These are phyloP conservation scores for Cotoneaster glaucophyllus DNA, from an alignment of 306 rosid genomes.

Conservation along the genomic window DNA sequence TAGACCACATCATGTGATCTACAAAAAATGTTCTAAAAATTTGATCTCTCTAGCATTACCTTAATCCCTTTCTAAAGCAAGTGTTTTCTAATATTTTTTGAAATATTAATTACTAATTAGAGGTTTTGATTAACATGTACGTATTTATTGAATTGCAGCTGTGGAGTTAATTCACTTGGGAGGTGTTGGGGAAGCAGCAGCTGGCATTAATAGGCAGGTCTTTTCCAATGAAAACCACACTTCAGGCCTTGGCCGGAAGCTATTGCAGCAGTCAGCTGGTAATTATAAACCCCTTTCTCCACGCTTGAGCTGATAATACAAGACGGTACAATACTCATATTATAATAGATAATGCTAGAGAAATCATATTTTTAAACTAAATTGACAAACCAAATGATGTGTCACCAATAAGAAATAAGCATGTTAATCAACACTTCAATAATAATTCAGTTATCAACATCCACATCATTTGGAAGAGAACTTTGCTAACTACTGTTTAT, in stretches of 20 bases:
- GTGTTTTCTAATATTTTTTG: background rate
- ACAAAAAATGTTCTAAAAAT: accelerated
- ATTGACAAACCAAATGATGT: too few species aligned
- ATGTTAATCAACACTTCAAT: accelerated
- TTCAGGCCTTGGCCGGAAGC: constrained; percentile 22
- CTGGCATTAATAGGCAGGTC: constrained; percentile 8
- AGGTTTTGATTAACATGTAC: too few species aligned
- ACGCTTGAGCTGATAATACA: too few species aligned
- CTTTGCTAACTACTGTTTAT: too few species aligned
- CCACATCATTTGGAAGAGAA: accelerated
- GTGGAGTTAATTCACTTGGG: constrained; percentile 6
- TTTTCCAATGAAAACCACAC: constrained; percentile 16
- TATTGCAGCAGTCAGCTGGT: constrained; percentile 29
- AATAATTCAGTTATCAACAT: too few species aligned
- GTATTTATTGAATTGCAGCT: background rate
- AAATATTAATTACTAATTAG: background rate
- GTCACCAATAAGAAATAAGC: too few species aligned
- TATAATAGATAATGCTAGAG: too few species aligned
- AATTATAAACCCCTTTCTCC: background rate
- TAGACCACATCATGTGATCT: too few species aligned
- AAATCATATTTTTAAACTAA: too few species aligned
- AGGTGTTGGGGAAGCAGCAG: constrained; percentile 10
- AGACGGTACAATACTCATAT: too few species aligned
- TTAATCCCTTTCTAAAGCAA: too few species aligned
- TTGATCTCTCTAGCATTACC: too few species aligned